Evolutionary conservation across 202 grass and related monocot species (phyloP), one percentile per base, ranked within the genome.

Genomic region (Miscanthus sacchariflorus): DNA sequence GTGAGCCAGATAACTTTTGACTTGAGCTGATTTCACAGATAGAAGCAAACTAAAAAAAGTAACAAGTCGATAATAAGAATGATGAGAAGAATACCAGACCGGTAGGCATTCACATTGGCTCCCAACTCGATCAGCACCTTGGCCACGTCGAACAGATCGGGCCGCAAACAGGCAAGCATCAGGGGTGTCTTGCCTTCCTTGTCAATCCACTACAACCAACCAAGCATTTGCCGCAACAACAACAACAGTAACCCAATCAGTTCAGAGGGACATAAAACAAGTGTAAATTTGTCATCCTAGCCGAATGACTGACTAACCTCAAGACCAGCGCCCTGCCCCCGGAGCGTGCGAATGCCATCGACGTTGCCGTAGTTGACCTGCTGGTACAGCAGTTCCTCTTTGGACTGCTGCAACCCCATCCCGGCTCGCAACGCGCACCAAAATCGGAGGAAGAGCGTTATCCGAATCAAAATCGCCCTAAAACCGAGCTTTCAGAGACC

Each of bases 121-220:
- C 93, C 93, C 79, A 96, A 52, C n/a, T 99, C 94, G 43, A 96
- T 81, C 14, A 99, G 76, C 48, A 78, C 78, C 48, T 90, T 85
- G 1, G 88, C 96, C 33, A 96, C 94, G 72, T 91, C 84, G 5
- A 95, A 48, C 38, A 95, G 93, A 86, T 96, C 92, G 73, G 86
- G 89, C 50, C 93, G 89, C 94, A 96, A 61, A 82, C 88, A 95
- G 0, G 97, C 94, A 2, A 91, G 28, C 80, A 99, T 96, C 72
- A 99, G 88, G 2, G 94, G 94, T 0, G 90, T 99, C 86, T 93
- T 99, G 43, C 97, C 97, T 73, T 99, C 97, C 81, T 96, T 96
- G 86, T 99, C 97, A 30, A 99, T 90, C 97, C 97, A 99, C 92
- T 99, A 52, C 77, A 91, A 59, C 76, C 24, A 81, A 33, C 36